Evolutionary conservation across 192 early-diverging fungal genomes (phyloP).

Genomic region (Entrophospora sp.): DNA sequence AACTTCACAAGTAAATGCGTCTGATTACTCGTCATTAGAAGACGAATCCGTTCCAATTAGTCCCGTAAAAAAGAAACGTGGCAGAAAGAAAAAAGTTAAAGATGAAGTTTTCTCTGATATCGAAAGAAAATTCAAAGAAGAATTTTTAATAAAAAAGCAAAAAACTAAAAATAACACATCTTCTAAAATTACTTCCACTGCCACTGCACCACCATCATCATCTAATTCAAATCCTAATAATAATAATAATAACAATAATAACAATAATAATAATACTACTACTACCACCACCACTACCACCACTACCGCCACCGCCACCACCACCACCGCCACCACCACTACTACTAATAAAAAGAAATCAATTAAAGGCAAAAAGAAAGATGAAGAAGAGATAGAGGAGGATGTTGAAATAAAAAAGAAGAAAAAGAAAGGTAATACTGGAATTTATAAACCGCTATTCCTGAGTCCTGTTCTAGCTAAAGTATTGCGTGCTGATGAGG

Average conservation of each 20-base stretch:
- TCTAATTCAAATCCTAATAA: too few relatives aligned
- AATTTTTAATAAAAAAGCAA: slow-evolving; percentile 10
- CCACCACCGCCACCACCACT: too few relatives aligned
- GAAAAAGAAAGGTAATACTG: slow-evolving; percentile 9
- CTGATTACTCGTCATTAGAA: slow-evolving; percentile 5
- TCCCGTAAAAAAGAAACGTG: slow-evolving; percentile 12
- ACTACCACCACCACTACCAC: too few relatives aligned
- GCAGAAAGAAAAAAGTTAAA: slow-evolving; percentile 15
- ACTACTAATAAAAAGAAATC: slow-evolving; percentile 2
- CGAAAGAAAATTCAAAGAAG: background rate
- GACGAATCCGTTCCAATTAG: background rate
- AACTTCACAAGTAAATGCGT: background rate
- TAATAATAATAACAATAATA: too few relatives aligned
- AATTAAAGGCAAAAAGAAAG: slow-evolving; percentile 2
- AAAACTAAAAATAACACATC: too few relatives aligned
- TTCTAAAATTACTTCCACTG: too few relatives aligned
- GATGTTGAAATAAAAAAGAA: slow-evolving; percentile 7
- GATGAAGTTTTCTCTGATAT: background rate
- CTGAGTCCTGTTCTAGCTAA: slow-evolving; percentile 9
- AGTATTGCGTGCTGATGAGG: slow-evolving; percentile 2
- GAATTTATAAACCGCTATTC: slow-evolving; percentile 13
- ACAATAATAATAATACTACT: too few relatives aligned
- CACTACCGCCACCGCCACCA: too few relatives aligned
- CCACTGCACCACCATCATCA: too few relatives aligned
- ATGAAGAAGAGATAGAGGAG: slow-evolving; percentile 6